phyloP scores from a whole-genome alignment of 345 rosid species.

The Combretum micranthum region DNA sequence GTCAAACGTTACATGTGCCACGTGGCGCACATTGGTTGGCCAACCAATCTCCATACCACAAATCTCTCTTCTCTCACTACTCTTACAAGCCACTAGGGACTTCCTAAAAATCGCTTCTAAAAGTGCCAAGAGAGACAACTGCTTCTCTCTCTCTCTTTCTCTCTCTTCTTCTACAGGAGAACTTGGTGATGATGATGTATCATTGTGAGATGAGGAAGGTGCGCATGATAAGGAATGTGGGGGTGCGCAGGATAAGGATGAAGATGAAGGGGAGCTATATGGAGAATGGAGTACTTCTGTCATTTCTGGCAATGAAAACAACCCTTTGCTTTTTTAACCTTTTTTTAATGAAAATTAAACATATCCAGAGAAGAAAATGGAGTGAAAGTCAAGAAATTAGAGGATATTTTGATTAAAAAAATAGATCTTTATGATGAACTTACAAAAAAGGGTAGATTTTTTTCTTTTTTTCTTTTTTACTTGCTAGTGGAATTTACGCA shows the following conservation, averaged over 20 bases:
- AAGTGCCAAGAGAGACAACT: slow-evolving; percentile 52
- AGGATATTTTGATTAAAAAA: slow-evolving; percentile 7
- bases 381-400: not conserved
- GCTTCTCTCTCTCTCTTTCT: slow-evolving; percentile 19
- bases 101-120: slow-evolving; percentile 52
- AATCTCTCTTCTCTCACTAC: slow-evolving; percentile 31
- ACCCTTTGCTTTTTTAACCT: slow-evolving; percentile 1
- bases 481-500: too few species aligned
- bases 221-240: slow-evolving; percentile 15
- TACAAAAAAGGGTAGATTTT: not conserved
- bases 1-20: slow-evolving; percentile 88
- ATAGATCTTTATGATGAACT: not conserved
- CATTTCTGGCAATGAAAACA: slow-evolving; percentile 48
- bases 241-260: slow-evolving; percentile 25
- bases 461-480: not conserved
- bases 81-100: slow-evolving; percentile 60
- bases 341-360: not conserved
- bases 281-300: slow-evolving; percentile 65
- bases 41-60: slow-evolving; percentile 70
- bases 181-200: slow-evolving; percentile 1
- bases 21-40: slow-evolving; percentile 73
- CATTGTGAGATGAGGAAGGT: slow-evolving; percentile 4
- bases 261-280: slow-evolving; percentile 19
- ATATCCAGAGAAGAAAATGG: not conserved
- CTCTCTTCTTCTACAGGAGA: slow-evolving; percentile 22